Conservation (phyloP, 164 flowering plant species). For the Akebia trifoliata region DNA sequence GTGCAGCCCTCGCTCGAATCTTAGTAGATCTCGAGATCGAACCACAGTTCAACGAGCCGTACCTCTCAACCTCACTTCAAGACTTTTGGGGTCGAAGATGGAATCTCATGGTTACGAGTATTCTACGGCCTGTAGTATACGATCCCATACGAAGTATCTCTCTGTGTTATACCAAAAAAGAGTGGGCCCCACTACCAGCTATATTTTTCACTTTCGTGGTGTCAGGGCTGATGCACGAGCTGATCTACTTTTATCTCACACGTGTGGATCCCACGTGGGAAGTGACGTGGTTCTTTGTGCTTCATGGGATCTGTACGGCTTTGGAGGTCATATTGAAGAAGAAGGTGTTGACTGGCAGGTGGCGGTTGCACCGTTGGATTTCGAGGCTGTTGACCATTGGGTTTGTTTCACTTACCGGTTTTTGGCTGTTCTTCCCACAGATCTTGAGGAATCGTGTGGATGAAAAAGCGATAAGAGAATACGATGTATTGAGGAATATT, state of each 20-base stretch:
- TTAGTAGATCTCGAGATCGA: slow-evolving; percentile 20
- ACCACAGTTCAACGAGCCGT: slow-evolving; percentile 29
- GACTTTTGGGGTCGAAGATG: slow-evolving; percentile 38
- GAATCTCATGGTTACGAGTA: slow-evolving; percentile 26
- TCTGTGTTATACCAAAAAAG: too few species aligned
- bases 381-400: slow-evolving; percentile 13
- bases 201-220: slow-evolving; percentile 28
- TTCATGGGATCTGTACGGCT: slow-evolving; percentile 24
- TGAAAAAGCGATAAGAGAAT: too few species aligned
- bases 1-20: slow-evolving; percentile 5
- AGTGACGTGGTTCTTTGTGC: slow-evolving; percentile 22
- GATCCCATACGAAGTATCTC: not conserved
- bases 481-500: too few species aligned
- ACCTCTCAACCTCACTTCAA: slow-evolving; percentile 28
- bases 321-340: slow-evolving; percentile 17
- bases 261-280: slow-evolving; percentile 26
- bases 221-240: slow-evolving; percentile 42
- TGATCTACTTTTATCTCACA: slow-evolving; percentile 25
- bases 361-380: slow-evolving; percentile 14
- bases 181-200: slow-evolving; percentile 22
- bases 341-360: slow-evolving; percentile 8
- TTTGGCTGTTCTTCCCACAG: slow-evolving; percentile 9
- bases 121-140: slow-evolving; percentile 15
- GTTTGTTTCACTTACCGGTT: slow-evolving; percentile 14
- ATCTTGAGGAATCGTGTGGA: not conserved